Percentiles rank a stretch among this genome's conserved stretches.
These are phyloP conservation scores for Suhomyces maxii DNA, from an alignment of 1,139 yeast genomes.

Conservation along the genomic window DNA sequence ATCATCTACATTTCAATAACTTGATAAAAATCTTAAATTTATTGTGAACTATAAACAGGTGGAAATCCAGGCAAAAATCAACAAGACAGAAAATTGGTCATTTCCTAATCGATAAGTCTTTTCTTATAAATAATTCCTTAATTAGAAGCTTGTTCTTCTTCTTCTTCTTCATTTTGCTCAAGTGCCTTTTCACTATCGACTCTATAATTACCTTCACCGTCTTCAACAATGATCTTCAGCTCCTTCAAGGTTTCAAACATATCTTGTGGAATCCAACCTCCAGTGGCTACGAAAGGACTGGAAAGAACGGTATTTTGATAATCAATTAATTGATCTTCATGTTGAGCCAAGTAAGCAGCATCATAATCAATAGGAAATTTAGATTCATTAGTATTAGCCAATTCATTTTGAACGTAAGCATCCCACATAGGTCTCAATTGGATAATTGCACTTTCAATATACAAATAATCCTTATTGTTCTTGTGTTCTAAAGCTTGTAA, in stretches of 20 bases:
- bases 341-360: slow-evolving; percentile 54
- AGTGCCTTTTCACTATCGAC: slow-evolving; percentile 43
- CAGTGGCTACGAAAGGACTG: slow-evolving; percentile 85
- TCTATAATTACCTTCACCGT: slow-evolving; percentile 36
- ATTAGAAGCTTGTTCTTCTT: neutral
- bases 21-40: too few relatives aligned
- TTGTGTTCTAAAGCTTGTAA: slow-evolving; percentile 65
- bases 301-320: slow-evolving; percentile 68
- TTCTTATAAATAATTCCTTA: neutral
- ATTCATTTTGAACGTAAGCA: slow-evolving; percentile 60
- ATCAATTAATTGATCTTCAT: slow-evolving; percentile 57
- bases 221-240: slow-evolving; percentile 59
- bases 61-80: too few relatives aligned
- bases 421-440: slow-evolving; percentile 80
- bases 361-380: slow-evolving; percentile 64
- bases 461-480: slow-evolving; percentile 60
- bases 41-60: too few relatives aligned
- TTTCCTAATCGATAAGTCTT: too few relatives aligned
- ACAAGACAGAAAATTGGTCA: too few relatives aligned
- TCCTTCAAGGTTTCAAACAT: slow-evolving; percentile 71
- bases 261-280: slow-evolving; percentile 95
- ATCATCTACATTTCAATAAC: too few relatives aligned
- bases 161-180: slow-evolving; percentile 15
- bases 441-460: slow-evolving; percentile 65
- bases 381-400: slow-evolving; percentile 46